Base-by-base conservation (phyloP, 805 yeast species). In the Metschnikowia shivogae region DNA sequence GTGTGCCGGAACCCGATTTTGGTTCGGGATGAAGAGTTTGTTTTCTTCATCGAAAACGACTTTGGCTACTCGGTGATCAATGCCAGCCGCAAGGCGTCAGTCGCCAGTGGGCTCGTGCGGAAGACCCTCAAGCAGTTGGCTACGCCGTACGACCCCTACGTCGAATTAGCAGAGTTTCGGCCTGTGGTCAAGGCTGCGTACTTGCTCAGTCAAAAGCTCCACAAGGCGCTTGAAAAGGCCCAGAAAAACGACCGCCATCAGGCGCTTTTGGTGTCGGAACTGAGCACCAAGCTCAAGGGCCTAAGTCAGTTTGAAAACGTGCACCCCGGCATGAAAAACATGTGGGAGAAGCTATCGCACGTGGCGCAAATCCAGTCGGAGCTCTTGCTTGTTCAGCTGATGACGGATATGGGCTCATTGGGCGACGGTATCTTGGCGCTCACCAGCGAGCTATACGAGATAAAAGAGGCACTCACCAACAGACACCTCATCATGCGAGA, bases 401-500 rank as follows among this genome's bases (percentile, higher is more conserved):
- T 86, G 8, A 77, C 82, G 47, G 87, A 84, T 50, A 72, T 80
- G 64, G 89, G 93, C 0, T 74, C 85, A 0, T 63, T 92, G 30
- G 89, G 87, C 1, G 97, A 92, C 55, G 85, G 85, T 1, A 61
- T 89, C 12, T 79, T 74, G 45, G 70, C 77, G 55, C 68, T 89
- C 26, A 69, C 80, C 3, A 77, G 78, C 49, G 97, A 90, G 55
- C 84, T 93, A 12, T 93, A 84, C 62, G 82, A 85, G 46, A 84
- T 90, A 46, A 93, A 93, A 63, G 99, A 93, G 65, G 84, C 96
- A 0, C 70, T 93, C 44, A 93, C 99, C 0, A 90, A 92, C 65
- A 75, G 99, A 47, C 96, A 93, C 62, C 72, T 93, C 46, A 67
- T 92, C 32, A 93, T 93, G 96, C 77, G 97, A 43, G 99, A 93